phyloP scores from a whole-genome alignment of 1,139 yeast genomes.

The Debaryomyces sp. region DNA sequence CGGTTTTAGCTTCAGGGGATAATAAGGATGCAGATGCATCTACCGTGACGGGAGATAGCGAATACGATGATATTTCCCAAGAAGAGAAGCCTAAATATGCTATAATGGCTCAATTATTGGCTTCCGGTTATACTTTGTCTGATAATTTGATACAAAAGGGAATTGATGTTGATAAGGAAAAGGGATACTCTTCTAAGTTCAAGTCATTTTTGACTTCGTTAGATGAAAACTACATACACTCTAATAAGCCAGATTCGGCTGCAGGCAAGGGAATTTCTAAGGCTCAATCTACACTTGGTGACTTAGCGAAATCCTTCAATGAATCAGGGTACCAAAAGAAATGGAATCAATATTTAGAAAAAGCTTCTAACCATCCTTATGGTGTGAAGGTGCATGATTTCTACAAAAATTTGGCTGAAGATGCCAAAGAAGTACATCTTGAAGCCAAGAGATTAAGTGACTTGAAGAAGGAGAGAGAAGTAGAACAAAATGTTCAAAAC shows the following conservation, averaged over 20 bases:
- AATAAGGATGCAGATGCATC: constrained; percentile 25
- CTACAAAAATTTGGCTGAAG: constrained; percentile 50
- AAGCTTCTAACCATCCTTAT: constrained; percentile 36
- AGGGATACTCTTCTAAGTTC: constrained; percentile 63
- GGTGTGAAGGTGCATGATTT: constrained; percentile 43
- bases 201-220: constrained; percentile 54
- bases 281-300: constrained; percentile 16
- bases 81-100: constrained; percentile 80
- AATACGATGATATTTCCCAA: constrained; percentile 61
- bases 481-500: constrained; percentile 14
- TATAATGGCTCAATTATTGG: constrained; percentile 73
- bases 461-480: constrained; percentile 41
- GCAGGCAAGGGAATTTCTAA: constrained; percentile 17
- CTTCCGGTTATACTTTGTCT: constrained; percentile 69
- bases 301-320: constrained; percentile 9
- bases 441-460: constrained; percentile 75
- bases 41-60: constrained; percentile 31
- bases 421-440: constrained; percentile 64
- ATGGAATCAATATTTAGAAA: constrained; percentile 38
- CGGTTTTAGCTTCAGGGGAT: constrained; percentile 19
- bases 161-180: constrained; percentile 62
- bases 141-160: constrained; percentile 65
- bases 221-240: constrained; percentile 63
- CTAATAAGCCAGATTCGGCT: constrained; percentile 44
- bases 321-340: constrained; percentile 23